These are phyloP conservation scores for Lojkania enalia DNA, from an alignment of 2,329 filamentous ascomycete species.

Conservation along the genomic window DNA sequence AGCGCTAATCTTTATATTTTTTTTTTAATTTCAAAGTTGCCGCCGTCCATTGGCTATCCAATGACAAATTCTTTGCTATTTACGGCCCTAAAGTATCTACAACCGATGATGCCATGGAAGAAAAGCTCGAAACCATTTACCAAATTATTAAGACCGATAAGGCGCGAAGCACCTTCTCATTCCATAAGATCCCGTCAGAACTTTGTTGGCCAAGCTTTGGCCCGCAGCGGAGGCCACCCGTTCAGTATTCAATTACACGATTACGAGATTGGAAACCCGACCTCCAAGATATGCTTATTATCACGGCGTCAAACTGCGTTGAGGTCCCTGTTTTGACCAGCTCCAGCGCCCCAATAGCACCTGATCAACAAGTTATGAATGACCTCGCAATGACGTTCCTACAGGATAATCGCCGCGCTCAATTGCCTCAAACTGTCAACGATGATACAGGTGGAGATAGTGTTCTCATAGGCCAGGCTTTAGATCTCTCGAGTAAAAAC, in stretches of 20 bases:
- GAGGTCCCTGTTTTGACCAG: conserved; percentile 80
- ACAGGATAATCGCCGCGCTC: conserved; percentile 74
- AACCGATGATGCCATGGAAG: conserved; percentile 55
- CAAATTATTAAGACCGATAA: conserved; percentile 75
- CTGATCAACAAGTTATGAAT: conserved; percentile 63
- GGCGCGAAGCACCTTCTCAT: conserved; percentile 63
- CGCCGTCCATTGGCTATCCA: conserved; percentile 85
- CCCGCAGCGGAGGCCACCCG: conserved; percentile 61
- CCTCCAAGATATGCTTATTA: conserved; percentile 77
- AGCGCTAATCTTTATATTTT: too few relatives aligned
- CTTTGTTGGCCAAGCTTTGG: conserved; percentile 45
- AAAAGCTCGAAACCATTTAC: conserved; percentile 68
- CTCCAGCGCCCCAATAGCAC: conserved; percentile 68
- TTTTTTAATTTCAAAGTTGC: conserved; percentile 62
- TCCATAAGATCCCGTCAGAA: conserved; percentile 69
- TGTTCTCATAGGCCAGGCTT: conserved; percentile 73
- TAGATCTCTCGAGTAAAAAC: conserved; percentile 84
- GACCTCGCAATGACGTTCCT: conserved; percentile 75
- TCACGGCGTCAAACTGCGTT: conserved; percentile 77
- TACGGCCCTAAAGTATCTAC: conserved; percentile 64
- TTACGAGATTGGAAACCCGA: conserved; percentile 79
- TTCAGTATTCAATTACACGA: conserved; percentile 77
- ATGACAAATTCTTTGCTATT: conserved; percentile 78
- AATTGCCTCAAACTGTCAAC: conserved; percentile 52
- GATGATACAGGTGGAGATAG: conserved; percentile 63